Conservation (phyloP, 2,329 filamentous ascomycete species). For the Zasmidium citrigriseum region DNA sequence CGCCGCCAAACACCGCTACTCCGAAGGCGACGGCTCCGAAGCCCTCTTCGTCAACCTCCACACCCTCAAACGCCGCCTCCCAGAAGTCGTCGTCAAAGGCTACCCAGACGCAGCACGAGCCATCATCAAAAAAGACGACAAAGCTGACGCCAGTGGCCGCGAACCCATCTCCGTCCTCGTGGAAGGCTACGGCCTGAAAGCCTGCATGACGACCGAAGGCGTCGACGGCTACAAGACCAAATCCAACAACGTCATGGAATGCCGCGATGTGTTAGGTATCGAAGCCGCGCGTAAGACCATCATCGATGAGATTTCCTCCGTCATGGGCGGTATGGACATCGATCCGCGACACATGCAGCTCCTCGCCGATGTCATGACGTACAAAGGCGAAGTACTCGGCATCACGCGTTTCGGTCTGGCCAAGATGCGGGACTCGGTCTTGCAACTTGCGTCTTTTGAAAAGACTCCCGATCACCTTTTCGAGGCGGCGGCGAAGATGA, state of each 20-base stretch:
- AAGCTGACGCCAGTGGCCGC: conserved; percentile 64
- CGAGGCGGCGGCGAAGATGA: conserved; percentile 88
- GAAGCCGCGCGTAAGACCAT: conserved; percentile 91
- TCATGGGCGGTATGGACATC: conserved; percentile 94
- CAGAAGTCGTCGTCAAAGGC: conserved; percentile 82
- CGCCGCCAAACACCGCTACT: conserved; percentile 38
- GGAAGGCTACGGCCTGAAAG: conserved; percentile 87
- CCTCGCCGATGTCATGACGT: conserved; percentile 97
- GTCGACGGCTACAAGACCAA: conserved; percentile 74
- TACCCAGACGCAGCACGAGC: conserved; percentile 83
- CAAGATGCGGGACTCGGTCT: conserved; percentile 92
- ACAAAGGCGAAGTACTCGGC: conserved; percentile 93
- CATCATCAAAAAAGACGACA: conserved; percentile 80
- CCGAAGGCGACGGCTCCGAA: conserved; percentile 52
- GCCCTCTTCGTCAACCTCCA: conserved; percentile 78
- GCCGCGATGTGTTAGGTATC: conserved; percentile 83
- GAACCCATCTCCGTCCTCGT: conserved; percentile 65
- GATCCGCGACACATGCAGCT: conserved; percentile 98
- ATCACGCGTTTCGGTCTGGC: conserved; percentile 95
- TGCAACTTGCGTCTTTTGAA: conserved; percentile 94
- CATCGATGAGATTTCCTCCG: conserved; percentile 79
- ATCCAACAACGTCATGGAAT: conserved; percentile 90
- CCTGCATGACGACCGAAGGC: conserved; percentile 91
- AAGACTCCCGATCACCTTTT: conserved; percentile 98
- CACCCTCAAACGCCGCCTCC: conserved; percentile 78